Evolutionary conservation across 208 protist genomes (phyloP), one percentile per base, ranked within the genome.

Genomic region (Porcisia deanei): DNA sequence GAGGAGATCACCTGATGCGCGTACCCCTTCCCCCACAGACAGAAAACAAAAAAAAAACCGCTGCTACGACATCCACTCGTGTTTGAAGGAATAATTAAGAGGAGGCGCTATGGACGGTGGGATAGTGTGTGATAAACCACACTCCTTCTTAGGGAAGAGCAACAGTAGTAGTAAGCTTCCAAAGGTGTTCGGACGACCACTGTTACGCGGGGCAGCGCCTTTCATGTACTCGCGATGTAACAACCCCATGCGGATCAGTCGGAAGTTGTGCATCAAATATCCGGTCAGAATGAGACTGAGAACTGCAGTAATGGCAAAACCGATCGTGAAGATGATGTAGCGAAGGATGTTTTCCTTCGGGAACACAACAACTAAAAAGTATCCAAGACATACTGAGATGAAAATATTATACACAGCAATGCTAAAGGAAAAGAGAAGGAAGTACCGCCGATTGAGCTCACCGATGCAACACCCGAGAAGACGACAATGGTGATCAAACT

Each of bases 381-480:
- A 82, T 18, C 55, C 57, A 9, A 78, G 66, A 54, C 60, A 82
- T 2, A 77, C 39, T 0, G 78, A 74, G 52, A 78, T 66, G 53
- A 75, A 53, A 0, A 69, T 37, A 60, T 54, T 77, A 68, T 77
- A 63, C 2, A 25, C n/a, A 3, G 68, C 73, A 49, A 75, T 71
- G 59, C 72, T 71, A 10, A 47, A 8, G 14, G 77, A 55, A 45
- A 78, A 78, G n/a, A 82, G 78, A 64, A 82, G 73, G 34, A 82
- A 82, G 78, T 78, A 82, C 49, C 78, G 73, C 53, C 68, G 59
- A 57, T 82, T 82, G 8, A 82, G 73, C 55, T 82, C 78, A 30
- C 78, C 78, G 34, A 82, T 78, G 43, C 78, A 82, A 72, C 78
- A 82, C 49, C 78, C 78, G n/a, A 82, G 68, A 52, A 78, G 75